Conservation (phyloP, 129 eudicot species). For the Glebionis coronaria region DNA sequence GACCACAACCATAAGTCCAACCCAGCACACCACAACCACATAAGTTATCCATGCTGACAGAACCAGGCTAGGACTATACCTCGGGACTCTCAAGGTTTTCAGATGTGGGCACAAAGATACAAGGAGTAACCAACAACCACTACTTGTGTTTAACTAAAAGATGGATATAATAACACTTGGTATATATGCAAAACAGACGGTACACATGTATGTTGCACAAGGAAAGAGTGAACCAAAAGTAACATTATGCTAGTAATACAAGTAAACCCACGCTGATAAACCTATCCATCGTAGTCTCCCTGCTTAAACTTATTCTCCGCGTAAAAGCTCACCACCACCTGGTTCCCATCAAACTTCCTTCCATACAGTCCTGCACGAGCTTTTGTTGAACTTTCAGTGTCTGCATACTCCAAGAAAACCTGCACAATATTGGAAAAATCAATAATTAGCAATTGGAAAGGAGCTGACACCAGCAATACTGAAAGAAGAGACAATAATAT, state of each 20-base stretch:
- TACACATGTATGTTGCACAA: slow-evolving; percentile 15
- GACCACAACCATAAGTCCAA: too few species aligned
- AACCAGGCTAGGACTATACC: too few species aligned
- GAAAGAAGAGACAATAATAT: too few species aligned
- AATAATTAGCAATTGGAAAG: neutral
- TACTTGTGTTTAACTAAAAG: neutral
- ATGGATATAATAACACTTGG: neutral
- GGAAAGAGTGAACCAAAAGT: neutral
- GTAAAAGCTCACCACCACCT: slow-evolving; percentile 86
- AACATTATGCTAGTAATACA: slow-evolving; percentile 21
- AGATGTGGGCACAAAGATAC: neutral
- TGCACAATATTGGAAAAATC: slow-evolving; percentile 14
- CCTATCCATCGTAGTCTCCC: slow-evolving; percentile 74
- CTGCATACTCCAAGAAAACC: slow-evolving; percentile 87
- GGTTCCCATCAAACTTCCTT: slow-evolving; percentile 80
- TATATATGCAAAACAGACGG: slow-evolving; percentile 18
- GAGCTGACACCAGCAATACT: neutral
- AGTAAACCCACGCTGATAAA: neutral
- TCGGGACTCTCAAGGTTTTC: too few species aligned
- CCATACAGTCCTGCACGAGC: slow-evolving; percentile 83
- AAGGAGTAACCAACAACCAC: neutral
- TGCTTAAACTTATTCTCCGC: slow-evolving; percentile 70
- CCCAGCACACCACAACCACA: too few species aligned
- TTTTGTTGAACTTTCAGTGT: slow-evolving; percentile 66
- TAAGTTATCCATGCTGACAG: too few species aligned